Evolutionary conservation across 352 stramenopile species (phyloP).

Genomic region (Phytopythium montanum): DNA sequence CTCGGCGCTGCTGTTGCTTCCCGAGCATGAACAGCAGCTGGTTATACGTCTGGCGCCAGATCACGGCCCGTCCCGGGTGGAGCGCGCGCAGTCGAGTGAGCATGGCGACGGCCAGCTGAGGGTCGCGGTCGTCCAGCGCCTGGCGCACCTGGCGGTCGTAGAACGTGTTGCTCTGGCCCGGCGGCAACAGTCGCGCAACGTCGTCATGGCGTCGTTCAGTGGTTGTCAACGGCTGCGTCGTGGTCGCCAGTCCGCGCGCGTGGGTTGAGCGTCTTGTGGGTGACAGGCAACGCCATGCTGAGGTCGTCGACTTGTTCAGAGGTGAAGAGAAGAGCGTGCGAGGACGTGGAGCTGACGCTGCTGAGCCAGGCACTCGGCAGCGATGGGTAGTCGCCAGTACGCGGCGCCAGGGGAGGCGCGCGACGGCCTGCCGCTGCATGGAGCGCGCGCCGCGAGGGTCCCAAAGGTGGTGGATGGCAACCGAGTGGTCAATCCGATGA

Average conservation of each 20-base stretch:
- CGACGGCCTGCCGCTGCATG: constrained; percentile 5
- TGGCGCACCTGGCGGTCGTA: constrained; percentile 41
- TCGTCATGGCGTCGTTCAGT: neutral
- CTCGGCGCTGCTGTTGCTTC: constrained; percentile 26
- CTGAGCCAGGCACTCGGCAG: neutral
- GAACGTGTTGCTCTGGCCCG: constrained; percentile 28
- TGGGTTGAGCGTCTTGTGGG: neutral
- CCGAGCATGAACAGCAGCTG: constrained; percentile 47
- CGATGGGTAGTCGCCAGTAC: neutral
- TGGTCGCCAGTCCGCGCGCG: neutral
- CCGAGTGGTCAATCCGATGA: neutral
- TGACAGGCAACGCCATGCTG: neutral
- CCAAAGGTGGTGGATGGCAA: neutral
- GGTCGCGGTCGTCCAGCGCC: constrained; percentile 25
- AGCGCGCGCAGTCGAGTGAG: constrained; percentile 18
- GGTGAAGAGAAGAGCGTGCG: neutral
- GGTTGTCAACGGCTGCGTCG: neutral
- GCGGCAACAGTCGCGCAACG: constrained; percentile 16
- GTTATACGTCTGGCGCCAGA: constrained; percentile 52
- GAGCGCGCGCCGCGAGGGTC: too few relatives aligned
- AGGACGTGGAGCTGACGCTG: neutral
- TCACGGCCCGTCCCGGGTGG: constrained; percentile 17
- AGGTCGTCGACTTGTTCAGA: too few relatives aligned
- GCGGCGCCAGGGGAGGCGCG: constrained; percentile 1
- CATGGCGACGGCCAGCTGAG: constrained; percentile 25